Percentiles rank a stretch among this genome's conserved stretches.
Conservation (phyloP, 768 basidiomycete genomes). For the Podaxis rugospora region DNA sequence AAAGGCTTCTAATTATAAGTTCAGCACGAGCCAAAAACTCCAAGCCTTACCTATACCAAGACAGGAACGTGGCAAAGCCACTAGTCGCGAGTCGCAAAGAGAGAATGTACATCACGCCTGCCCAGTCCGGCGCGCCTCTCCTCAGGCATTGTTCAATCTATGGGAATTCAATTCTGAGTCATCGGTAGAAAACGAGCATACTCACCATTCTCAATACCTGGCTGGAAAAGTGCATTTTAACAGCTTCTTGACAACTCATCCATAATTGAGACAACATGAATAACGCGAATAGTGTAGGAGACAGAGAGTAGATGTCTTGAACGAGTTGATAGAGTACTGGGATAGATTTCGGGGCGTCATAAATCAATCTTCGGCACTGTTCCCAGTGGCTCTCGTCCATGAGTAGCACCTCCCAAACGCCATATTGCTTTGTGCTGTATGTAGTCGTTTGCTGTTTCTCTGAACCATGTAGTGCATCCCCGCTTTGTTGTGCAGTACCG, state of each 20-base stretch:
- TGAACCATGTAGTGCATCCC: background rate
- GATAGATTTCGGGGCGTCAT: background rate
- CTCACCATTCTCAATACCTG: background rate
- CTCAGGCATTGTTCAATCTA: conserved; percentile 3
- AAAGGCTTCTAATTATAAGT: too few relatives aligned
- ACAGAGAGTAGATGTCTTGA: conserved; percentile 17
- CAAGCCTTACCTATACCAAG: background rate
- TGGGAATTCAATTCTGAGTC: too few relatives aligned
- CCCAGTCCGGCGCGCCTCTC: background rate
- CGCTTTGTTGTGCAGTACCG: background rate
- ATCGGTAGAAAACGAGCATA: background rate
- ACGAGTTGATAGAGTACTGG: conserved; percentile 15
- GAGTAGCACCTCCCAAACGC: background rate
- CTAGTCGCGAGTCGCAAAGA: background rate
- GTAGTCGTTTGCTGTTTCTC: background rate
- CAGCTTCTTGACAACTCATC: background rate
- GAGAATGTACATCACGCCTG: background rate
- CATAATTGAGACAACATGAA: conserved; percentile 14
- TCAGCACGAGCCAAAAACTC: background rate
- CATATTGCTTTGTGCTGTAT: background rate
- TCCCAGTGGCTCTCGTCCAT: background rate
- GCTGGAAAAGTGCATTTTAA: conserved; percentile 5
- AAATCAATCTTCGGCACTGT: background rate
- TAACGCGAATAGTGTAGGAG: conserved; percentile 14
- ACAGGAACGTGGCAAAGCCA: background rate